These are phyloP conservation scores for Euphrasia confusa DNA, from an alignment of 257 asterid genomes.

Conservation along the genomic window DNA sequence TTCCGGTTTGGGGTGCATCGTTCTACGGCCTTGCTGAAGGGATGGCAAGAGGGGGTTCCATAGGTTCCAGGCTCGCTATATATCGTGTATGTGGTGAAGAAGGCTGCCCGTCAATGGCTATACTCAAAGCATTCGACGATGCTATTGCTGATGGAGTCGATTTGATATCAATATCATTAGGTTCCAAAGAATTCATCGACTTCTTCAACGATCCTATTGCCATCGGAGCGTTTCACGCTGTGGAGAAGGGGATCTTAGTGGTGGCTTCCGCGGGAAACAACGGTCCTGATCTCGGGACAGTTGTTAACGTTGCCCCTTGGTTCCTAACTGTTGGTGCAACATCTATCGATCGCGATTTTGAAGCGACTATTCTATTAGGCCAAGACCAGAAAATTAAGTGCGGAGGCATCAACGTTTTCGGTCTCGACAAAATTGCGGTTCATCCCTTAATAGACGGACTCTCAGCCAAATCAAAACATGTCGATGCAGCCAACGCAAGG, in stretches of 20 bases:
- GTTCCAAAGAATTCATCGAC: constrained; percentile 27
- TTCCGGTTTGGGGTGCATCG: constrained; percentile 57
- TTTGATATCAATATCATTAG: constrained; percentile 63
- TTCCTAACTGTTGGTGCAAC: constrained; percentile 77
- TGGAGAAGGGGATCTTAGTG: constrained; percentile 22
- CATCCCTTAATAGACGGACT: constrained; percentile 56
- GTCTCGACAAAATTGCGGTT: constrained; percentile 36
- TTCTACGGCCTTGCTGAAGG: constrained; percentile 69
- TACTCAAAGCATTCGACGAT: constrained; percentile 59
- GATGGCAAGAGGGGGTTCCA: constrained; percentile 67
- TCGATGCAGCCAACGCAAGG: neutral
- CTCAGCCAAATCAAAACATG: constrained; percentile 30
- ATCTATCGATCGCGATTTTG: constrained; percentile 59
- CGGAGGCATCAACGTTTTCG: constrained; percentile 58
- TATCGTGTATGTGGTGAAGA: constrained; percentile 52
- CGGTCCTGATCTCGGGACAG: constrained; percentile 41
- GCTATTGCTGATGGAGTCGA: constrained; percentile 69
- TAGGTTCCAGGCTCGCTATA: constrained; percentile 66
- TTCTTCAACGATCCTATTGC: constrained; percentile 46
- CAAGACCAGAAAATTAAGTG: constrained; percentile 41
- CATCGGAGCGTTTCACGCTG: constrained; percentile 63
- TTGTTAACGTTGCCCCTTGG: constrained; percentile 77
- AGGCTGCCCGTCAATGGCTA: constrained; percentile 34
- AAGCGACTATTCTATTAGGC: no score
- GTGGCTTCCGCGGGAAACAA: constrained; percentile 71